phyloP scores from a whole-genome alignment of 371 early-diverging fungal genomes.

The Mucor plumbeus region DNA sequence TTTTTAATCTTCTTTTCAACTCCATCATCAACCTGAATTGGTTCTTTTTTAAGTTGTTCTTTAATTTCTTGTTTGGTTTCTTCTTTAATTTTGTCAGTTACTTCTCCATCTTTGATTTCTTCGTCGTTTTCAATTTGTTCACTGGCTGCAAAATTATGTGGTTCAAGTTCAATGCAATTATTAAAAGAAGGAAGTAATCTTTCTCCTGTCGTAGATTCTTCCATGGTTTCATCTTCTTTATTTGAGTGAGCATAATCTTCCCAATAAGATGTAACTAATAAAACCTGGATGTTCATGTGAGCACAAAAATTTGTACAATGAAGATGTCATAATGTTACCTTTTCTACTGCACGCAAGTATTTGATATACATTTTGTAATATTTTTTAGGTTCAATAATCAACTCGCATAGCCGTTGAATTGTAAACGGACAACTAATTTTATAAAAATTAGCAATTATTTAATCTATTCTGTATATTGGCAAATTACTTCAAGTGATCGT shows the following conservation, averaged over 20 bases:
- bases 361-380: conserved; percentile 61
- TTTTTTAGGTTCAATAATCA: conserved; percentile 50
- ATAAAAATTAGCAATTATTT: neutral
- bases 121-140: neutral
- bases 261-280: conserved; percentile 47
- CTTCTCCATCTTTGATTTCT: neutral
- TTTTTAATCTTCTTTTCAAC: neutral
- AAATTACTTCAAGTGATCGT: conserved; percentile 40
- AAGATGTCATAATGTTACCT: conserved; percentile 10
- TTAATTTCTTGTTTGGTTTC: conserved; percentile 1
- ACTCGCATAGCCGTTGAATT: conserved; percentile 62
- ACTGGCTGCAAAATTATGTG: conserved; percentile 21
- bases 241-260: conserved; percentile 19
- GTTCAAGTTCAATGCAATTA: conserved; percentile 30
- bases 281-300: neutral
- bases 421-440: conserved; percentile 58
- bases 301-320: neutral
- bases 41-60: neutral
- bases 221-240: conserved; percentile 16
- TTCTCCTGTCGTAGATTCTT: neutral
- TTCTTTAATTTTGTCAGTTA: neutral
- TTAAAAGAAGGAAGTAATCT: neutral
- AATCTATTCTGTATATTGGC: neutral
- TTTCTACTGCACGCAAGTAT: conserved; percentile 64
- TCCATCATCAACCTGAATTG: neutral